Percentiles rank a stretch among this genome's conserved stretches.
These are phyloP conservation scores for Sclerotiophoma versabilis DNA, from an alignment of 2,329 filamentous ascomycete species.

Conservation along the genomic window DNA sequence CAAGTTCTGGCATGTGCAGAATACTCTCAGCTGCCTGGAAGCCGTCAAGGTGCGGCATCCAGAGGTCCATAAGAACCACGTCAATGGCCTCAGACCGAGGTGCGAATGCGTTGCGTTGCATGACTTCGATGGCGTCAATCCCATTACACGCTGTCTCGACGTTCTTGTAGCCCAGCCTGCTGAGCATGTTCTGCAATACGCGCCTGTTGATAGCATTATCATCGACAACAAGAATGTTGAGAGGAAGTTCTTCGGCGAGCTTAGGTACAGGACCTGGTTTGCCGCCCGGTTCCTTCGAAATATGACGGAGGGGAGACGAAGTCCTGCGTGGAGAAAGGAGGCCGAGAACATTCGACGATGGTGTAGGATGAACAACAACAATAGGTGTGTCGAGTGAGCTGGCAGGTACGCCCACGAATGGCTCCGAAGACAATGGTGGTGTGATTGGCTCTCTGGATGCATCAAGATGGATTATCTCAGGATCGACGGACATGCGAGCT, in stretches of 20 bases:
- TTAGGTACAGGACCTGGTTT: conserved; percentile 23
- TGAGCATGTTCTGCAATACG: conserved; percentile 70
- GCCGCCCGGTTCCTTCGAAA: conserved; percentile 36
- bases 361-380: conserved; percentile 20
- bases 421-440: conserved; percentile 37
- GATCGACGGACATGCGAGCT: conserved; percentile 42
- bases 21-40: conserved; percentile 73
- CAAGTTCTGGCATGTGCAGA: conserved; percentile 55
- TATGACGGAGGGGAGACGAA: conserved; percentile 36
- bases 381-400: conserved; percentile 15
- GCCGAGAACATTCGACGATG: conserved; percentile 19
- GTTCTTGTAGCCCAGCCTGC: conserved; percentile 69
- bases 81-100: conserved; percentile 57
- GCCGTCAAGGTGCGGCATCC: conserved; percentile 78
- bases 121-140: conserved; percentile 69
- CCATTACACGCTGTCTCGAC: conserved; percentile 73
- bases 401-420: conserved; percentile 23
- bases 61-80: conserved; percentile 75
- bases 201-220: conserved; percentile 77
- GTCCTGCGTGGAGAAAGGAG: conserved; percentile 40
- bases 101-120: conserved; percentile 52
- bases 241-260: conserved; percentile 67
- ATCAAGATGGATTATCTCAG: conserved; percentile 29
- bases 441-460: conserved; percentile 33
- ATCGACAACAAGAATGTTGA: conserved; percentile 74